A percentile compares a stretch with the other conserved stretches of the same genome.
Conservation (phyloP, 2,329 filamentous ascomycete genomes). For the Emergomyces orientalis region DNA sequence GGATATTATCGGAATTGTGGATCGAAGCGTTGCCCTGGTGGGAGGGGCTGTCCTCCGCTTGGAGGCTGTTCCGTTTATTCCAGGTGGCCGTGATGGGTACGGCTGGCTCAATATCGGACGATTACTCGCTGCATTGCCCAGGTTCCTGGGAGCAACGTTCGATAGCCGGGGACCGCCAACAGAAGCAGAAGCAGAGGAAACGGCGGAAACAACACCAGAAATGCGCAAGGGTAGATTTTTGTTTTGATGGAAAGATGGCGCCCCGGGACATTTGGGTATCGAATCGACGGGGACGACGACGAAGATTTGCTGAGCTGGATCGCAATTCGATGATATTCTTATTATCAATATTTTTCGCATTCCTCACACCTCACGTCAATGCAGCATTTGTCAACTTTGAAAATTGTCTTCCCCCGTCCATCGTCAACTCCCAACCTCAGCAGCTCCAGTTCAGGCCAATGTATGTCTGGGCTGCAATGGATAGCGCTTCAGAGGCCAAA, state of each 20-base stretch:
- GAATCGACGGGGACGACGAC: neutral
- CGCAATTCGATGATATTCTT: neutral
- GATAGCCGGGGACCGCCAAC: neutral
- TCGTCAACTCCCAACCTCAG: constrained; percentile 49
- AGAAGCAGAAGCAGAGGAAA: neutral
- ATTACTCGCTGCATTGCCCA: neutral
- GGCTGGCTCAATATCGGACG: neutral
- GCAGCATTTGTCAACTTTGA: constrained; percentile 67
- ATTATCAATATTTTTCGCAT: neutral
- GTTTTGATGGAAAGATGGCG: neutral
- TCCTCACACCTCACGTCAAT: constrained; percentile 33
- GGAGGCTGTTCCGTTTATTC: constrained; percentile 12
- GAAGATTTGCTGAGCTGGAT: neutral
- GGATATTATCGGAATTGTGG: constrained; percentile 8
- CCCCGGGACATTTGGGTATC: neutral
- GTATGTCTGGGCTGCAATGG: constrained; percentile 57
- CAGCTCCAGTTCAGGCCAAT: constrained; percentile 72
- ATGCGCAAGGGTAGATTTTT: neutral
- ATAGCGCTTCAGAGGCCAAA: constrained; percentile 43
- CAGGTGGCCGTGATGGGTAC: constrained; percentile 11
- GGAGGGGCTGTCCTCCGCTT: constrained; percentile 15
- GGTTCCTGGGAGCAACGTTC: neutral
- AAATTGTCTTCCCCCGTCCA: constrained; percentile 64
- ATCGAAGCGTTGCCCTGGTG: constrained; percentile 1
- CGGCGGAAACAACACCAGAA: neutral